Base-by-base conservation (phyloP, 2,329 filamentous ascomycete species). In the Cladorrhinum sp. region DNA sequence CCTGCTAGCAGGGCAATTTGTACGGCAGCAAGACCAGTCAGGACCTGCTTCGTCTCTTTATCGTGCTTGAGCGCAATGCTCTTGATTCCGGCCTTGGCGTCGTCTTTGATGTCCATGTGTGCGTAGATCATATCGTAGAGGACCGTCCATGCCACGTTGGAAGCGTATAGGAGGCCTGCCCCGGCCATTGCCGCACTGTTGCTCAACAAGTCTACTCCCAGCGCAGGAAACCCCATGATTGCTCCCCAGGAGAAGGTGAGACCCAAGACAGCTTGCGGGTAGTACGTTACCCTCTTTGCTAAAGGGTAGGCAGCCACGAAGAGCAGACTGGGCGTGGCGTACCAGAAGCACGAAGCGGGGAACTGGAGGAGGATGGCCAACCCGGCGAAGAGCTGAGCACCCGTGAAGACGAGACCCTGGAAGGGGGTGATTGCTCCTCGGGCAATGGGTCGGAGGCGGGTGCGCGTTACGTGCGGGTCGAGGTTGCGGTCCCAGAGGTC, bases 91-190 rank as follows among this genome's bases (percentile, higher is more conserved):
- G 88, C 91, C 73, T 92, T 92, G 63, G 81, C 86, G 70, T 96
- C 92, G 68, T 96, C 91, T 69, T 88, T 88, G 73, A 93, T 89
- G 69, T 96, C 92, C 87, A 95, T 93, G 72, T 96, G 92, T 13
- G 92, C 92, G 73, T 96, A 96, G 29, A 96, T 92, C 85, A 95
- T 96, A 73, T 96, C 92, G 73, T 96, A 96, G 41, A 96, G 76
- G 24, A 96, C 82, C 0, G 91, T 96, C 92, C 92, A 96, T 2
- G 90, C 86, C 23, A 95, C 80, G 67, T 92, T 95, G 49, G 89
- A 92, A 10, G 83, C 77, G 71, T 96, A 96, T 53, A 96, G 77
- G 60, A 84, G 84, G 2, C 80, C 84, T 1, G 90, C 89, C 1
- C 89, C 86, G 3, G 81, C 78, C 60, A 91, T 71, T 2, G 90